phyloP scores from a whole-genome alignment of 768 basidiomycete genomes.

The Calocybe gangraenosa region DNA sequence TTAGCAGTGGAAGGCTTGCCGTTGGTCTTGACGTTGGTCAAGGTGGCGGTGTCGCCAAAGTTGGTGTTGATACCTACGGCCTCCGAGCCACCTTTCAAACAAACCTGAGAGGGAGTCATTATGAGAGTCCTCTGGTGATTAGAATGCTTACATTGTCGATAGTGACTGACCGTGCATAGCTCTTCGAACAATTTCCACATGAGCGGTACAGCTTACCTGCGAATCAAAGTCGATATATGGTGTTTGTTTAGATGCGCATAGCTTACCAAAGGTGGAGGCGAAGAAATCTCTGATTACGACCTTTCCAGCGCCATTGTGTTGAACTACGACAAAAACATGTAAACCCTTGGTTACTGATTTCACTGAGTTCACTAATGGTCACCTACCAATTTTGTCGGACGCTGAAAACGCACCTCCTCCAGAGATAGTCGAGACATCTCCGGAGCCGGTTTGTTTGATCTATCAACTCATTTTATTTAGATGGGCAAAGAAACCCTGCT shows the following conservation, averaged over 20 bases:
- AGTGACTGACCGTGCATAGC: constrained; percentile 21
- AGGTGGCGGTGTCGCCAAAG: constrained; percentile 24
- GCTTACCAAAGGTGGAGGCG: constrained; percentile 21
- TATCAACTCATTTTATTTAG: not conserved
- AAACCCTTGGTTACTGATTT: not conserved
- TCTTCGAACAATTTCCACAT: constrained; percentile 23
- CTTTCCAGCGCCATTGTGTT: constrained; percentile 24
- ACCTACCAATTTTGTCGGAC: constrained; percentile 22
- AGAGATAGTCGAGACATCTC: constrained; percentile 23
- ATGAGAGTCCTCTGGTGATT: not conserved
- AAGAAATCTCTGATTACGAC: constrained; percentile 24
- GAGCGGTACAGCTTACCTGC: constrained; percentile 25
- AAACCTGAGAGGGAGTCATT: constrained; percentile 13
- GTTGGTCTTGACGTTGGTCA: constrained; percentile 21
- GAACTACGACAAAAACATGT: constrained; percentile 14
- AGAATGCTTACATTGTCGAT: constrained; percentile 19
- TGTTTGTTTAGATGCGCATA: not conserved
- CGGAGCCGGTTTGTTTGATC: constrained; percentile 25
- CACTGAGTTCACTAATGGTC: not conserved
- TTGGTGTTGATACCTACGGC: constrained; percentile 26
- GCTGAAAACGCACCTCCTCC: constrained; percentile 24
- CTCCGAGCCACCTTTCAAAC: constrained; percentile 18
- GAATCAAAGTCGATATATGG: not conserved
- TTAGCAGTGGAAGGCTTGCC: constrained; percentile 22
- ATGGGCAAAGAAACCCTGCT: not conserved